Base-by-base conservation (phyloP, 176 grass and related monocot genomes). In the Hsuehochloa calcarea region DNA sequence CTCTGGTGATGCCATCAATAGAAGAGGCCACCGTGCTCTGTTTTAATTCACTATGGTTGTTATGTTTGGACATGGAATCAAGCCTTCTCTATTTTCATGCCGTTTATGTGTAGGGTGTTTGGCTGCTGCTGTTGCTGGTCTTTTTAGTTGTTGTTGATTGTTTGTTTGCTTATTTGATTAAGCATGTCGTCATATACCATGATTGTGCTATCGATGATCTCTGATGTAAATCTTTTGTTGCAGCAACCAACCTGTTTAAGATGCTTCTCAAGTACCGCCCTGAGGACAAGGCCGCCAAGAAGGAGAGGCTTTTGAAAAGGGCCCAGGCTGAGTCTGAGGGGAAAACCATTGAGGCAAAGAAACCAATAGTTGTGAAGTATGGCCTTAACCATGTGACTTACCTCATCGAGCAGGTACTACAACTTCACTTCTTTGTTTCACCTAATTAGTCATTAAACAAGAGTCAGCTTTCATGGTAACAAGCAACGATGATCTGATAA, bases 201-300 rank as follows among this genome's bases (percentile, higher is more conserved):
- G 1, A 29, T 29, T 29, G 0, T 29, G 29, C 29, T 29, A 1
- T 29, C 29, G 29, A 29, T 1, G 1, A 29, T 29, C 29, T 29
- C 29, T 29, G 1, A 1, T 29, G 29, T 29, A 29, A 29, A 29
- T 0, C 29, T 29, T 29, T 29, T 1, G 29, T 29, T 29, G 1
- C 29, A 29, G 1, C 29, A 29, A 29, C 29, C 0, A 29, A 29
- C 29, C 29, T 29, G 0, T 29, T 0, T 29, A 29, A 29, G 85
- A 90, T 93, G 91, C 88, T 93, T 65, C 85, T 93, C 9, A 90
- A 93, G 88, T 90, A 93, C 82, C 77, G 91, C 29, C 91, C 91
- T 13, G 88, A 90, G 65, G 91, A 90, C 72, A 84, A 83, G 68
- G 88, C 37, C 5, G 2, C 37, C 5, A 38, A 3, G 37, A 38